Percentiles rank a stretch among this genome's conserved stretches.
Evolutionary conservation across 1,284 basidiomycete genomes (phyloP).

Genomic region (Psilocybe mexicana): DNA sequence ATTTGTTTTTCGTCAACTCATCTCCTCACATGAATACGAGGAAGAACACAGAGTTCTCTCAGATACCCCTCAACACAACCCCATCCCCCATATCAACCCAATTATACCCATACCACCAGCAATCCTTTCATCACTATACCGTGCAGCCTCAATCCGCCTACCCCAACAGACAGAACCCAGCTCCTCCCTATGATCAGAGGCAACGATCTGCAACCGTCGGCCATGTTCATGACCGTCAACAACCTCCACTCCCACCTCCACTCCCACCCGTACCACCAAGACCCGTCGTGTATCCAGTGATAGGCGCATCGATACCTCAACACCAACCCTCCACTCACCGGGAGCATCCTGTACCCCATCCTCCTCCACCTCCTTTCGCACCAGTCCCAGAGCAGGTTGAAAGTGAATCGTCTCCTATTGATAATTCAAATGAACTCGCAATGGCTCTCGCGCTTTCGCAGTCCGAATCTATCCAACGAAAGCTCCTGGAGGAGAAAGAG

Average conservation of each 20-base stretch:
- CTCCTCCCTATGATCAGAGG: slow-evolving; percentile 12
- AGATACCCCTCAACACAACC: slow-evolving; percentile 16
- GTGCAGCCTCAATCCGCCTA: slow-evolving; percentile 5
- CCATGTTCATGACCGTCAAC: slow-evolving; percentile 1
- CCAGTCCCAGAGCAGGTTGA: slow-evolving; percentile 8
- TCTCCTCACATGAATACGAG: slow-evolving; percentile 21
- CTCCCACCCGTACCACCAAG: slow-evolving; percentile 27
- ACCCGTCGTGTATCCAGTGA: slow-evolving; percentile 21
- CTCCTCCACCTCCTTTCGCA: slow-evolving; percentile 13
- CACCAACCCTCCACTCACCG: slow-evolving; percentile 1
- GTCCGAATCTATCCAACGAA: slow-evolving; percentile 44
- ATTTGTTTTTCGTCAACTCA: slow-evolving; percentile 18
- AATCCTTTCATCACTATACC: slow-evolving; percentile 21
- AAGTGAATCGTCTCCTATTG: slow-evolving; percentile 10
- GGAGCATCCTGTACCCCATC: slow-evolving; percentile 13
- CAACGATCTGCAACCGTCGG: slow-evolving; percentile 8
- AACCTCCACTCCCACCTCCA: slow-evolving; percentile 7
- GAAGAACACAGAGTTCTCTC: slow-evolving; percentile 12
- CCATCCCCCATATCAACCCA: slow-evolving; percentile 18
- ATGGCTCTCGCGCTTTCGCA: slow-evolving; percentile 53
- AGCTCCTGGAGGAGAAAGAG: slow-evolving; percentile 46
- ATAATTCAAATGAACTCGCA: slow-evolving; percentile 36
- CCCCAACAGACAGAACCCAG: slow-evolving; percentile 11
- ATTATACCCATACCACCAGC: slow-evolving; percentile 28
- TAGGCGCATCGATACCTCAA: slow-evolving; percentile 1